These are phyloP conservation scores for Iodosphaeria phyllophila DNA, from an alignment of 2,329 filamentous ascomycete species.

Conservation along the genomic window DNA sequence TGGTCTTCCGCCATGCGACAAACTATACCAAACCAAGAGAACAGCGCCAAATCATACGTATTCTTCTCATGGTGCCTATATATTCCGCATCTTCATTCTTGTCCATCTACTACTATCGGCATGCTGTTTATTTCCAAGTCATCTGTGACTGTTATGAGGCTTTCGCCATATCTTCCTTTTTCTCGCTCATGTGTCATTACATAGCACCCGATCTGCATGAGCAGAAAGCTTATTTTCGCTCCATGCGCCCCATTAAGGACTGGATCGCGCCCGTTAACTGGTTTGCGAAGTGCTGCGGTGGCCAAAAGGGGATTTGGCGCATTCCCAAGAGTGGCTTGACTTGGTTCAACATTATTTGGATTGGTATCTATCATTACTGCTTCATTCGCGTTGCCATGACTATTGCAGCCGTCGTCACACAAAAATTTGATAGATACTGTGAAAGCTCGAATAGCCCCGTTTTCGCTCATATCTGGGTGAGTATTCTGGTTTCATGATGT, in stretches of 20 bases:
- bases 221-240: conserved; percentile 67
- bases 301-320: conserved; percentile 48
- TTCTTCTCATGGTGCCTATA: conserved; percentile 74
- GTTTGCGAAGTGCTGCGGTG: conserved; percentile 52
- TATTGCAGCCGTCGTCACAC: conserved; percentile 53
- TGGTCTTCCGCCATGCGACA: conserved; percentile 38
- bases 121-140: conserved; percentile 66
- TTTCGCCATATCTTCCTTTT: conserved; percentile 76
- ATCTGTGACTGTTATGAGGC: conserved; percentile 77
- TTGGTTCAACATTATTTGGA: conserved; percentile 81
- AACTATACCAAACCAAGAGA: conserved; percentile 42
- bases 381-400: conserved; percentile 67
- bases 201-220: conserved; percentile 58
- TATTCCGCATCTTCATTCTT: conserved; percentile 61
- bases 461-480: conserved; percentile 73
- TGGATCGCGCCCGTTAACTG: conserved; percentile 63
- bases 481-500: conserved; percentile 5
- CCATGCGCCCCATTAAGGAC: conserved; percentile 40
- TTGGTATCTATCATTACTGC: conserved; percentile 72
- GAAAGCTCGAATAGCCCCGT: conserved; percentile 58
- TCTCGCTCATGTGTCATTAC: conserved; percentile 66
- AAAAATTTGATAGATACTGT: conserved; percentile 56
- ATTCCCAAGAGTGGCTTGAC: conserved; percentile 67
- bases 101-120: conserved; percentile 53
- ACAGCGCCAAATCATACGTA: conserved; percentile 60